These are phyloP conservation scores for Panaeolus papilionaceus DNA, from an alignment of 768 basidiomycete species.

Conservation along the genomic window DNA sequence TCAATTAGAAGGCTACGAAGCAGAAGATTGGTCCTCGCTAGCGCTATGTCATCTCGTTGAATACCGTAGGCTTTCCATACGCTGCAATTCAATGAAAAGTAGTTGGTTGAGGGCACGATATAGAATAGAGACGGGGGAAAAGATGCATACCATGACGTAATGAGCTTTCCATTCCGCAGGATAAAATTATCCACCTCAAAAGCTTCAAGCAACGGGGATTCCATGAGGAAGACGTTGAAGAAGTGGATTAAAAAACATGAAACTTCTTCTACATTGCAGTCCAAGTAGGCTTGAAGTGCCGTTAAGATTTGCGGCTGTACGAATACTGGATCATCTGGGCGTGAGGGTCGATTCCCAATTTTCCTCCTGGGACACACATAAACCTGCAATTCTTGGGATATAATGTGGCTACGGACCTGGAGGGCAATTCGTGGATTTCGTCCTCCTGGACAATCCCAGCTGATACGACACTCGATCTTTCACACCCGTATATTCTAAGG, in stretches of 20 bases:
- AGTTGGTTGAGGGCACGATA: neutral
- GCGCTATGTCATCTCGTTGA: slow-evolving; percentile 59
- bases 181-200: slow-evolving; percentile 80
- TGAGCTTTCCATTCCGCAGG: slow-evolving; percentile 60
- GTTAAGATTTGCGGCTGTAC: slow-evolving; percentile 62
- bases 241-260: slow-evolving; percentile 65
- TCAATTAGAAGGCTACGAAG: slow-evolving; percentile 69
- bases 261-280: slow-evolving; percentile 53
- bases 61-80: slow-evolving; percentile 73
- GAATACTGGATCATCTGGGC: slow-evolving; percentile 62
- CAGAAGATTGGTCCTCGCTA: slow-evolving; percentile 60
- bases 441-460: slow-evolving; percentile 52
- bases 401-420: slow-evolving; percentile 49
- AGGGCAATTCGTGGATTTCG: slow-evolving; percentile 58
- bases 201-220: slow-evolving; percentile 64
- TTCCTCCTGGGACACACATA: slow-evolving; percentile 48
- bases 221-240: slow-evolving; percentile 61
- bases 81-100: slow-evolving; percentile 39
- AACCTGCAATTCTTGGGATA: neutral
- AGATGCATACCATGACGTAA: slow-evolving; percentile 62
- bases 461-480: slow-evolving; percentile 50
- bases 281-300: slow-evolving; percentile 58
- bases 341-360: slow-evolving; percentile 45
- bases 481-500: slow-evolving; percentile 72
- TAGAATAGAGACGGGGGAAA: neutral